Conservation (phyloP, 192 early-diverging fungal genomes). For the Fimicolochytrium jonesii region DNA sequence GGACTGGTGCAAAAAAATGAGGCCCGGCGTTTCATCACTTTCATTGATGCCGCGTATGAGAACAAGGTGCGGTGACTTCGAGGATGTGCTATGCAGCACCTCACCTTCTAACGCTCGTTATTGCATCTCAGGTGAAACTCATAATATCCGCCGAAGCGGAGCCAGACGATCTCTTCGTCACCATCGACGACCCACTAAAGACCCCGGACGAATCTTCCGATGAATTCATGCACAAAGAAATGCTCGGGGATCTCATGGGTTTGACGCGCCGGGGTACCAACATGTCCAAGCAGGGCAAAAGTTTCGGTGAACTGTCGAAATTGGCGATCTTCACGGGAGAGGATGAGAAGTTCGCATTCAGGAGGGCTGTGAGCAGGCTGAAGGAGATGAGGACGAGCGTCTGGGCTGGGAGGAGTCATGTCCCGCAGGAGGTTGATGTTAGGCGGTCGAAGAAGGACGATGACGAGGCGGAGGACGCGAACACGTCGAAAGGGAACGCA, state of each 20-base stretch:
- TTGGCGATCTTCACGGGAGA: constrained; percentile 64
- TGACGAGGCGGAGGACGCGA: neutral
- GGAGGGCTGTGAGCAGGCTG: constrained; percentile 72
- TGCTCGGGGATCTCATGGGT: constrained; percentile 31
- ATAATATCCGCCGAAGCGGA: constrained; percentile 64
- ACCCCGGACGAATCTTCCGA: constrained; percentile 25
- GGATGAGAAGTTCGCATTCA: constrained; percentile 89
- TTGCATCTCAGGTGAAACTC: neutral
- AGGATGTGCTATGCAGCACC: too few relatives aligned
- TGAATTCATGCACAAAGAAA: constrained; percentile 37
- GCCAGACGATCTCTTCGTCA: constrained; percentile 64
- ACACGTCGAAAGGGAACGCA: too few relatives aligned
- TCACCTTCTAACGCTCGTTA: too few relatives aligned
- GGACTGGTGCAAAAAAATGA: constrained; percentile 70
- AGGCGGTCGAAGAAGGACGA: neutral
- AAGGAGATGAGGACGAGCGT: constrained; percentile 63
- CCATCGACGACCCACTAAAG: neutral
- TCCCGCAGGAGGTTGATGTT: constrained; percentile 7
- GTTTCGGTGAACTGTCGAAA: constrained; percentile 43
- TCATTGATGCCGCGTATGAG: constrained; percentile 91
- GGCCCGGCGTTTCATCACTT: constrained; percentile 86
- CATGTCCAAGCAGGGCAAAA: constrained; percentile 2
- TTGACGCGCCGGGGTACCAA: neutral
- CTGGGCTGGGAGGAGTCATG: constrained; percentile 1
- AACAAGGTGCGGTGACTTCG: constrained; percentile 57